These are phyloP conservation scores for Mrakia hoshinonis DNA, from an alignment of 768 basidiomycete genomes.

Conservation along the genomic window DNA sequence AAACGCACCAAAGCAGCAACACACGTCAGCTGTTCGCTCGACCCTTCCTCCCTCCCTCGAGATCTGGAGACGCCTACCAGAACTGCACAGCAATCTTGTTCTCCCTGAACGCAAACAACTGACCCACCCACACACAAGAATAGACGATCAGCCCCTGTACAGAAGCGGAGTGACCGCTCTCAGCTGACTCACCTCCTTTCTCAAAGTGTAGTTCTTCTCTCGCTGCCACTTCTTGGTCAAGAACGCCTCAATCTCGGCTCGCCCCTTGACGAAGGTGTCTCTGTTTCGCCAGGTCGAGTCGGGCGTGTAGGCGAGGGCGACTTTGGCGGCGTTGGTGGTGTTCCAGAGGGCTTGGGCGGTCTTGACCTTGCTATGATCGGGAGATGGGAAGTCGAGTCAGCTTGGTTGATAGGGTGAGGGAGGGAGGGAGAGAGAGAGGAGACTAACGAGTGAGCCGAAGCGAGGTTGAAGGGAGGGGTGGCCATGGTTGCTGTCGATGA, in stretches of 20 bases:
- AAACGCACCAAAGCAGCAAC: neutral
- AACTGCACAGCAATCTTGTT: constrained; percentile 53
- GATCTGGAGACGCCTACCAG: constrained; percentile 23
- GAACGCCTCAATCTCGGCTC: constrained; percentile 46
- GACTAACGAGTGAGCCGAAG: constrained; percentile 12
- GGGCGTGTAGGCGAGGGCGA: constrained; percentile 49
- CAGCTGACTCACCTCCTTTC: constrained; percentile 44
- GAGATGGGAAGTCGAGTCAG: neutral
- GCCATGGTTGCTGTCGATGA: constrained; percentile 4
- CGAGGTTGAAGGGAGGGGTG: constrained; percentile 10
- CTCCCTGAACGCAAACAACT: constrained; percentile 49
- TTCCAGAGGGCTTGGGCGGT: constrained; percentile 51
- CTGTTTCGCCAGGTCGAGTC: constrained; percentile 55
- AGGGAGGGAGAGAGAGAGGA: neutral
- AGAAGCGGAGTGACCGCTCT: neutral
- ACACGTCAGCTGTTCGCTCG: neutral
- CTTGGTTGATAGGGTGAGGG: neutral
- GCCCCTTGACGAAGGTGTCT: constrained; percentile 47
- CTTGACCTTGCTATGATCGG: constrained; percentile 45
- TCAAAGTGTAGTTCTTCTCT: constrained; percentile 47
- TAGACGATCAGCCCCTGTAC: neutral
- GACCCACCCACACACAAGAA: neutral
- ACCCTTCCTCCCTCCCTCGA: neutral
- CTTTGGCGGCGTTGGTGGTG: constrained; percentile 33
- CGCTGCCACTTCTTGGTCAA: constrained; percentile 50